Base-by-base conservation (phyloP, 2,329 filamentous ascomycete species). In the Akanthomyces dipterigenus region DNA sequence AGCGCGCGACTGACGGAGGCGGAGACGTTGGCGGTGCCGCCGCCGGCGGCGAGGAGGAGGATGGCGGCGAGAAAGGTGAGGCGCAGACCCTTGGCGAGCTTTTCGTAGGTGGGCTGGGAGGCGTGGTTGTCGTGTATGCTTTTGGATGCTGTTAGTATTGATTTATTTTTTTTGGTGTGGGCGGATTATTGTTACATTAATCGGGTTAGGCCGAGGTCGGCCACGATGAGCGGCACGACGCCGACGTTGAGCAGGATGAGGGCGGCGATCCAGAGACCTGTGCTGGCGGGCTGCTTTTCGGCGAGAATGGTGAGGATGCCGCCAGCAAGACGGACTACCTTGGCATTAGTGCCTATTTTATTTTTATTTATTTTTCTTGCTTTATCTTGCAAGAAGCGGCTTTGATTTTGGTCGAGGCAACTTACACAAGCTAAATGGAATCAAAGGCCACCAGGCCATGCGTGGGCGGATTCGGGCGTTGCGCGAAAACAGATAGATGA, bases 231-330 rank as follows among this genome's bases (percentile, higher is more conserved):
- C 8, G 70, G 67, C 6, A 71, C 64, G 5, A 70, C 65, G 34
- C 70, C 70, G 24, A 71, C 65, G 56, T 71, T 71, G 53, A 71
- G 68, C 5, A 70, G 65, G 22, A 70, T 59, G 5, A 67, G 63
- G 11, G 68, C 65, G 18, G 69, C 67, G 34, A 68, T 65, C 58
- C 64, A 66, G 34, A 71, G 64, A 6, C 68, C 68, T 16, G 66
- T 54, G 50, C 63, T 65, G 45, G 61, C 42, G 6, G 62, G 63
- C n/a, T 65, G 60, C 3, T 62, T 54, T 3, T 69, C 63, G 28
- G 66, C 55, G 42, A 69, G 60, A 51, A 71, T 67, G 28, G 67
- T 65, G 43, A 71, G 53, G 26, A 69, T 68, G 40, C 69, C 69
- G 28, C 70, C 70, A 16, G 63, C 65, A 46, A 70, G 65, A 48